Percentiles rank a stretch among this genome's conserved stretches.
phyloP scores from a whole-genome alignment of 2,329 filamentous ascomycete species.

The Colletotrichum sp. region DNA sequence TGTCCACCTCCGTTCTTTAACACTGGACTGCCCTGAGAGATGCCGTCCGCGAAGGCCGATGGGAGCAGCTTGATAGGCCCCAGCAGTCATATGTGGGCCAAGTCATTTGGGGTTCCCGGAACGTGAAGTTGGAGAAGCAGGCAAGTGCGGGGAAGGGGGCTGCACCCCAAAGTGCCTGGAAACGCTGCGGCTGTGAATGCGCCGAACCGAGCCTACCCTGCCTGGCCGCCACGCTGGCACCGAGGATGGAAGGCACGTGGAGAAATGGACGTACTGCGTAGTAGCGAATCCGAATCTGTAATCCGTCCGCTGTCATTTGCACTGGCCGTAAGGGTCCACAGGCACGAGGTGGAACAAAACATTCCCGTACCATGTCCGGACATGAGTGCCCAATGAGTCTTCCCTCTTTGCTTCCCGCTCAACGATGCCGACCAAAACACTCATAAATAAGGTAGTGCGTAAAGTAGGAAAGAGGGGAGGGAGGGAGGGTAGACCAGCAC shows the following conservation, averaged over 20 bases:
- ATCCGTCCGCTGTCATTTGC: neutral
- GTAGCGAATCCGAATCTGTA: neutral
- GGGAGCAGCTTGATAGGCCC: neutral
- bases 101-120: neutral
- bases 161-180: neutral
- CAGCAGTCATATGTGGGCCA: neutral
- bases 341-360: neutral
- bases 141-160: conserved; percentile 11
- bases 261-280: neutral
- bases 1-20: neutral
- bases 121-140: conserved; percentile 8
- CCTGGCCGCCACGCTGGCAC: neutral
- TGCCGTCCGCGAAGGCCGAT: neutral
- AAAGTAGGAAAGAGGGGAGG: too few relatives aligned
- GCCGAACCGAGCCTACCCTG: neutral
- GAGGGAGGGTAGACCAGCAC: neutral
- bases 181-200: neutral
- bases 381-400: neutral
- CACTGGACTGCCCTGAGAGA: neutral
- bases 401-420: neutral
- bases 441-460: neutral
- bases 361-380: neutral
- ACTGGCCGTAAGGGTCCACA: neutral
- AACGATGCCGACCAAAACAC: neutral
- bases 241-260: neutral